Percentiles rank a stretch among this genome's conserved stretches.
Evolutionary conservation across 2,329 filamentous ascomycete genomes (phyloP).

Genomic region (Fusarium continuum): DNA sequence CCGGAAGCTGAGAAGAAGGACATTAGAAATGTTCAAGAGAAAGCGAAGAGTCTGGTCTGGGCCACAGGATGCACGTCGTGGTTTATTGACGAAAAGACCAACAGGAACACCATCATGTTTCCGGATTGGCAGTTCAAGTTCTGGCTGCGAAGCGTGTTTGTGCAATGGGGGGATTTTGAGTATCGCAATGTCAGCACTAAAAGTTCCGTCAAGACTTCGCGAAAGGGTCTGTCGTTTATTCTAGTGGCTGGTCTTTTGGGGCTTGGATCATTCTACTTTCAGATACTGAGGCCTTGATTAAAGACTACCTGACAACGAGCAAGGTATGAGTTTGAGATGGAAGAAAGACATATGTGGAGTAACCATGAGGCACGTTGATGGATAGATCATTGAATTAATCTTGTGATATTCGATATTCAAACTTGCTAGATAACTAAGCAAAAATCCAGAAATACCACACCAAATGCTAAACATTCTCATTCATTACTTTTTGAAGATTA

Average conservation of each 20-base stretch:
- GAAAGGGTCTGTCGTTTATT: not conserved
- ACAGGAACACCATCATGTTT: constrained; percentile 61
- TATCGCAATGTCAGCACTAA: constrained; percentile 6
- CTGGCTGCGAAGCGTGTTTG: constrained; percentile 59
- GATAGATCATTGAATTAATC: too few species aligned
- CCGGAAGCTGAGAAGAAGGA: constrained; percentile 40
- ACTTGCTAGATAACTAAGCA: too few species aligned
- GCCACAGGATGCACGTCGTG: constrained; percentile 60
- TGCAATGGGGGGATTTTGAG: constrained; percentile 50
- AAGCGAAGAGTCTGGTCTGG: constrained; percentile 58
- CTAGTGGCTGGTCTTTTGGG: not conserved
- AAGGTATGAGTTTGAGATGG: too few species aligned
- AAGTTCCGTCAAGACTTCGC: fast-evolving
- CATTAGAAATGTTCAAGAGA: constrained; percentile 50
- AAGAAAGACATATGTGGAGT: too few species aligned
- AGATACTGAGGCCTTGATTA: not conserved
- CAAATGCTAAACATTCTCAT: too few species aligned
- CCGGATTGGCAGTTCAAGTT: constrained; percentile 61
- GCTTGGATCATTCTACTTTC: not conserved
- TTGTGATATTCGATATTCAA: too few species aligned
- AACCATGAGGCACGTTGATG: too few species aligned
- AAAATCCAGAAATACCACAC: too few species aligned
- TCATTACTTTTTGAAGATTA: too few species aligned
- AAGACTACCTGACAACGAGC: too few species aligned
- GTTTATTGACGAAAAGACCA: constrained; percentile 58